Percentiles rank a stretch among this genome's conserved stretches.
Conservation (phyloP, 345 rosid genomes). For the Ceriops decandra region DNA sequence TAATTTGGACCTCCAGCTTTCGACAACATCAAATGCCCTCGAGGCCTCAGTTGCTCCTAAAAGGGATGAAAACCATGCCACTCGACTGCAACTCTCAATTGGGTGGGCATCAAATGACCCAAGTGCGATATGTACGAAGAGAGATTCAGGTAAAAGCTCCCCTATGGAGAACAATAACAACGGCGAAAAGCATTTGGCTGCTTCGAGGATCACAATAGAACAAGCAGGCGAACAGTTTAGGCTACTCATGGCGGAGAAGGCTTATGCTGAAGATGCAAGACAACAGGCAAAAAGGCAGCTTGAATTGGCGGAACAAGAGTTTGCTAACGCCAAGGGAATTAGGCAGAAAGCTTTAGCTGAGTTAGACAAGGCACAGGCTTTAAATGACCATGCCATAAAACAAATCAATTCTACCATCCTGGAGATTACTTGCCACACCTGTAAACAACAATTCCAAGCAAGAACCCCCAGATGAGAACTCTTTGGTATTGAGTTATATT, state of each 20-base stretch:
- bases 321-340: constrained; percentile 66
- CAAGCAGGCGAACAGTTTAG: constrained; percentile 39
- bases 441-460: constrained; percentile 60
- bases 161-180: constrained; percentile 12
- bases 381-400: constrained; percentile 63
- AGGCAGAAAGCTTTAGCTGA: constrained; percentile 79
- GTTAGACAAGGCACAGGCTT: constrained; percentile 54
- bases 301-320: constrained; percentile 76
- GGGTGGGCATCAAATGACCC: constrained; percentile 34
- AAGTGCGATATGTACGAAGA: not conserved
- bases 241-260: constrained; percentile 57
- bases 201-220: constrained; percentile 30
- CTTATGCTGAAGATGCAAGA: constrained; percentile 59
- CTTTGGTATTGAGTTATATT: constrained; percentile 45
- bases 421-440: constrained; percentile 71
- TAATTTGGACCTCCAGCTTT: constrained; percentile 69
- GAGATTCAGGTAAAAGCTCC: constrained; percentile 13
- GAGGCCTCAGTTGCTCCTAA: constrained; percentile 27
- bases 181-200: constrained; percentile 20
- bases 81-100: constrained; percentile 60
- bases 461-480: constrained; percentile 37
- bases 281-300: constrained; percentile 59
- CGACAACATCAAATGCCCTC: constrained; percentile 29
- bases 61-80: constrained; percentile 39
- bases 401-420: constrained; percentile 55